Conservation (phyloP, 2,329 filamentous ascomycete genomes). For the Colletotrichum aenigma region DNA sequence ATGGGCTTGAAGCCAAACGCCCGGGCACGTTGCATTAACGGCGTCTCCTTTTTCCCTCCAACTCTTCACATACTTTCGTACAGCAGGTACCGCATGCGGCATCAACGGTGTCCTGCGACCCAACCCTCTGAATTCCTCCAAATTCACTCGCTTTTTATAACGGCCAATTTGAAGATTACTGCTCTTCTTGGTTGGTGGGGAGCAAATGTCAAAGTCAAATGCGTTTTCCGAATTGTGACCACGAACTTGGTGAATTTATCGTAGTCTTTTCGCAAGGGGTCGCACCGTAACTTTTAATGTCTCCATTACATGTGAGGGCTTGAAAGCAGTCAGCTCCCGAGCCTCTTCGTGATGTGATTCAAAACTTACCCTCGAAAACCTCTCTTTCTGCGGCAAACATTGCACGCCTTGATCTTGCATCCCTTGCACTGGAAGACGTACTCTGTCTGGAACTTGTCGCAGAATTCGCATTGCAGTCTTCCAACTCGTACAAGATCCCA, state of each 20-base stretch:
- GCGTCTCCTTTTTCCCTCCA: neutral
- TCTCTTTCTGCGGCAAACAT: neutral
- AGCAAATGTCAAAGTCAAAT: too few species aligned
- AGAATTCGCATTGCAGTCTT: neutral
- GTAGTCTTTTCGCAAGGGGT: too few species aligned
- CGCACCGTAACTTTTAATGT: too few species aligned
- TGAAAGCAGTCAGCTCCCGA: neutral
- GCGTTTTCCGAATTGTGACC: too few species aligned
- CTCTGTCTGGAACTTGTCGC: neutral
- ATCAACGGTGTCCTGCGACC: neutral
- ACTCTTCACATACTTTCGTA: too few species aligned
- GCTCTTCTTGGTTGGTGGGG: too few species aligned
- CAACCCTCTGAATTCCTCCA: neutral
- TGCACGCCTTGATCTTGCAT: neutral
- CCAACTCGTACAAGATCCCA: neutral
- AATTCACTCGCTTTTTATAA: too few species aligned
- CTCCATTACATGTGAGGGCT: neutral
- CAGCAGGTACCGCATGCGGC: too few species aligned
- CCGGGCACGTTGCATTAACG: neutral
- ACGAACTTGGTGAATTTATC: too few species aligned
- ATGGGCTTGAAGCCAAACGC: neutral
- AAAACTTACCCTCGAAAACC: neutral
- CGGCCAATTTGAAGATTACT: neutral
- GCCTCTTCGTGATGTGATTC: neutral
- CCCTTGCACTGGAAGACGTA: neutral